These are phyloP conservation scores for Blastocystis sp. DNA, from an alignment of 352 stramenopile species.

Conservation along the genomic window DNA sequence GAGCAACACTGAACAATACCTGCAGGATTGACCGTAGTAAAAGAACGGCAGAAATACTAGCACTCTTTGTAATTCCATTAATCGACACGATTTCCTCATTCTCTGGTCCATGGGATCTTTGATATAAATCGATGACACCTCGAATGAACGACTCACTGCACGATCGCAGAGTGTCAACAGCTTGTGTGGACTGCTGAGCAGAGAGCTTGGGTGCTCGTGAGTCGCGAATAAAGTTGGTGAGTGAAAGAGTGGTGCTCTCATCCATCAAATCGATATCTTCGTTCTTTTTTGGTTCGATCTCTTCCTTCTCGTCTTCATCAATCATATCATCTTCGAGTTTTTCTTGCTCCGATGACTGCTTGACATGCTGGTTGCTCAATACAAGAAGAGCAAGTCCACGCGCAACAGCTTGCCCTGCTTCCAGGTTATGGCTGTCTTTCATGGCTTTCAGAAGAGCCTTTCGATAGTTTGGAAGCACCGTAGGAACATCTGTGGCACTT, in stretches of 20 bases:
- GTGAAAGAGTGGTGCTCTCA: not conserved
- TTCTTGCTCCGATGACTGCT: not conserved
- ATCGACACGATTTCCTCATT: not conserved
- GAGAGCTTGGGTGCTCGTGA: not conserved
- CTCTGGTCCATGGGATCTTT: not conserved
- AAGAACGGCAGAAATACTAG: not conserved
- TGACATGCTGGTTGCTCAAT: not conserved
- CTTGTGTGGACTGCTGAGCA: not conserved
- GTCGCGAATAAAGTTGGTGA: not conserved
- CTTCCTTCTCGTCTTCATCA: not conserved
- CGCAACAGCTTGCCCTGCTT: not conserved
- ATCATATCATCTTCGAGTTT: not conserved
- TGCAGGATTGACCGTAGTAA: not conserved
- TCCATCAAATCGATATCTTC: not conserved
- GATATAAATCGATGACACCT: not conserved
- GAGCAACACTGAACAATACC: not conserved
- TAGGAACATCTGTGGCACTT: not conserved
- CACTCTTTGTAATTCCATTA: not conserved
- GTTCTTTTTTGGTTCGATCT: not conserved
- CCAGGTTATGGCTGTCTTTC: not conserved
- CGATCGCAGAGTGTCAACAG: not conserved
- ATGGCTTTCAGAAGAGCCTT: not conserved
- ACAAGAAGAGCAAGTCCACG: not conserved
- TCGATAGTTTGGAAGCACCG: slow-evolving; percentile 3
- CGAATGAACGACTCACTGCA: not conserved